Conservation (phyloP, 192 early-diverging fungal species). For the Endogone sp. region DNA sequence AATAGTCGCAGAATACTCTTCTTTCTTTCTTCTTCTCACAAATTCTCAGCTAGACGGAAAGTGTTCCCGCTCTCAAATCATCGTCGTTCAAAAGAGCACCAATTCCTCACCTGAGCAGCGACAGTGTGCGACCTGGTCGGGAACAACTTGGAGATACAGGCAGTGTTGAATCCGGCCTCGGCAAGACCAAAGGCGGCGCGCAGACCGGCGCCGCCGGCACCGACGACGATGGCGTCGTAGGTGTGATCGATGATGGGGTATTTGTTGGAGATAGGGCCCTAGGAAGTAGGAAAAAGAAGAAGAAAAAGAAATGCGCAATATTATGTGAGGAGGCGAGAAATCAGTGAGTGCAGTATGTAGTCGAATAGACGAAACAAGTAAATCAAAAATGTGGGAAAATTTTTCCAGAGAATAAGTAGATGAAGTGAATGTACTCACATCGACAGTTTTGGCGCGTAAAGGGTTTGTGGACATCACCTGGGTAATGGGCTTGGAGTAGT, state of each 20-base stretch:
- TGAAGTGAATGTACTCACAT: slow-evolving; percentile 4
- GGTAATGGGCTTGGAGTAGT: slow-evolving; percentile 56
- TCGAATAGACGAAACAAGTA: neutral
- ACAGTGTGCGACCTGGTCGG: slow-evolving; percentile 98
- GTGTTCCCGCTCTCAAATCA: no score
- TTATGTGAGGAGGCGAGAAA: neutral
- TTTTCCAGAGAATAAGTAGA: neutral
- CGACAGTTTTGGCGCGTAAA: neutral
- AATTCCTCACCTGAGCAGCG: slow-evolving; percentile 74
- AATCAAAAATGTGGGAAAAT: neutral
- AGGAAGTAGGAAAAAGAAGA: slow-evolving; percentile 1
- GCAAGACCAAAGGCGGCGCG: slow-evolving; percentile 97
- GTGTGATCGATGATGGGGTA: slow-evolving; percentile 98
- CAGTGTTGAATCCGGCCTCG: slow-evolving; percentile 92
- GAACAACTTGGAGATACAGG: slow-evolving; percentile 98
- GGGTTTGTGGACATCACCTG: slow-evolving; percentile 71
- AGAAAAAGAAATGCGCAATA: slow-evolving; percentile 3
- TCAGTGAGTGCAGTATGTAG: neutral
- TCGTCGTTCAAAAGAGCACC: no score
- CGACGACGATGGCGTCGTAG: slow-evolving; percentile 98
- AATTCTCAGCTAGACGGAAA: no score
- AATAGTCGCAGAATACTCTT: no score
- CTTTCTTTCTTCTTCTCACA: no score
- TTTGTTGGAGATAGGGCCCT: slow-evolving; percentile 60
- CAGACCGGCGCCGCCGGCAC: slow-evolving; percentile 97